Percentiles rank a stretch among this genome's conserved stretches.
phyloP scores from a whole-genome alignment of 1,284 basidiomycete species.

The Heterobasidion occidentale region DNA sequence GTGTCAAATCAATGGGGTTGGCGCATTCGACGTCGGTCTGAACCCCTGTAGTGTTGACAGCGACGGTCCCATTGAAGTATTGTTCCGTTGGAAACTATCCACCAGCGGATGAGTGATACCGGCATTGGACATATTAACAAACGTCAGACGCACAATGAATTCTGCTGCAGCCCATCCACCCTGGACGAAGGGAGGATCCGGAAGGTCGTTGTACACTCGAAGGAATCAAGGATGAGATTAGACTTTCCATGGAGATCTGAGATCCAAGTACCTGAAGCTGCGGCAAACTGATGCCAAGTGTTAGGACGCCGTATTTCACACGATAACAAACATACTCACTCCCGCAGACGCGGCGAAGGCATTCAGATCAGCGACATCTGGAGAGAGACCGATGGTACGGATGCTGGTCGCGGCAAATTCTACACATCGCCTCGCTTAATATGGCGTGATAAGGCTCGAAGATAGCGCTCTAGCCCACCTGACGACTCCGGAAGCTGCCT shows the following conservation, averaged over 20 bases:
- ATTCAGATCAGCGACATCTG: conserved; percentile 34
- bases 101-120: neutral
- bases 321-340: conserved; percentile 23
- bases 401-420: conserved; percentile 31
- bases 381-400: conserved; percentile 32
- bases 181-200: conserved; percentile 46
- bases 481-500: conserved; percentile 26
- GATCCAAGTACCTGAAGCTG: conserved; percentile 28
- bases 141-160: conserved; percentile 31
- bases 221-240: conserved; percentile 2
- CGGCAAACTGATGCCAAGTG: conserved; percentile 25
- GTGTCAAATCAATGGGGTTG: conserved; percentile 24
- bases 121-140: neutral
- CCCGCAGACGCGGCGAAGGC: conserved; percentile 54
- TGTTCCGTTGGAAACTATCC: conserved; percentile 29
- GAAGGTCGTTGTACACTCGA: conserved; percentile 34
- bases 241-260: conserved; percentile 9
- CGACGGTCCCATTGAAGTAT: conserved; percentile 43
- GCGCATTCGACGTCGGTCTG: conserved; percentile 39
- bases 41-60: conserved; percentile 46
- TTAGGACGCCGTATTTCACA: neutral
- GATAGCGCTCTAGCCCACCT: conserved; percentile 18
- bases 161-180: conserved; percentile 40
- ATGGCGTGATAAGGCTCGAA: too few relatives aligned
- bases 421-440: conserved; percentile 10